phyloP scores from a whole-genome alignment of 805 yeast species.

The Kodamaea leandrae region DNA sequence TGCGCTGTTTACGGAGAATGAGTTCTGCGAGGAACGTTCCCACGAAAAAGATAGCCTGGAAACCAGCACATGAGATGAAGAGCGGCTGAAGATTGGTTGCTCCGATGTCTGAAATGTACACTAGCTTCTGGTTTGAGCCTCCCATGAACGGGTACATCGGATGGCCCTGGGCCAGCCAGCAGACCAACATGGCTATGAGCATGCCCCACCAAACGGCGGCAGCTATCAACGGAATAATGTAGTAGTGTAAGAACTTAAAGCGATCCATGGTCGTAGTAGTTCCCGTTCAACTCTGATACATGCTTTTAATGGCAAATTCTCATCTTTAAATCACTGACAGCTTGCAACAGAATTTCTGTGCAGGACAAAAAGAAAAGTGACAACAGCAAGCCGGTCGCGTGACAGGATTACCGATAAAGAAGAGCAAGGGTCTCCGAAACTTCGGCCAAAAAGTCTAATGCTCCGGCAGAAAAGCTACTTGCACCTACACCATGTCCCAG shows the following conservation, averaged over 20 bases:
- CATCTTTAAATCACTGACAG: neutral
- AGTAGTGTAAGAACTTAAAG: conserved; percentile 47
- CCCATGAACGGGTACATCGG: conserved; percentile 62
- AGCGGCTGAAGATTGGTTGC: conserved; percentile 84
- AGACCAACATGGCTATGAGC: conserved; percentile 73
- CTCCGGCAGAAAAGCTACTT: too few species aligned
- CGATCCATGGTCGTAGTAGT: conserved; percentile 2
- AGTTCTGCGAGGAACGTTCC: conserved; percentile 36
- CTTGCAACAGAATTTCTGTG: neutral
- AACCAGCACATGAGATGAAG: conserved; percentile 73
- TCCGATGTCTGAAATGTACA: conserved; percentile 82
- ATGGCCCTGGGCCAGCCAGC: conserved; percentile 80
- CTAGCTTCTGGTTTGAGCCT: conserved; percentile 42
- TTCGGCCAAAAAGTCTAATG: too few species aligned
- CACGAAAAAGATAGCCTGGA: conserved; percentile 73
- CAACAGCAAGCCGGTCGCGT: neutral
- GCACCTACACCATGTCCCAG: too few species aligned
- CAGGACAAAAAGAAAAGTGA: neutral
- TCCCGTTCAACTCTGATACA: too few species aligned
- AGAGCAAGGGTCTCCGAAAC: neutral
- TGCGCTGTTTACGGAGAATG: conserved; percentile 15
- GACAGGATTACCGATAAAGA: neutral
- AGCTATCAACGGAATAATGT: conserved; percentile 64
- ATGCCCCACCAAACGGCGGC: conserved; percentile 84
- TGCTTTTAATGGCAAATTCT: neutral